Conservation (phyloP, 78 protist species). For the Guillardia theta region DNA sequence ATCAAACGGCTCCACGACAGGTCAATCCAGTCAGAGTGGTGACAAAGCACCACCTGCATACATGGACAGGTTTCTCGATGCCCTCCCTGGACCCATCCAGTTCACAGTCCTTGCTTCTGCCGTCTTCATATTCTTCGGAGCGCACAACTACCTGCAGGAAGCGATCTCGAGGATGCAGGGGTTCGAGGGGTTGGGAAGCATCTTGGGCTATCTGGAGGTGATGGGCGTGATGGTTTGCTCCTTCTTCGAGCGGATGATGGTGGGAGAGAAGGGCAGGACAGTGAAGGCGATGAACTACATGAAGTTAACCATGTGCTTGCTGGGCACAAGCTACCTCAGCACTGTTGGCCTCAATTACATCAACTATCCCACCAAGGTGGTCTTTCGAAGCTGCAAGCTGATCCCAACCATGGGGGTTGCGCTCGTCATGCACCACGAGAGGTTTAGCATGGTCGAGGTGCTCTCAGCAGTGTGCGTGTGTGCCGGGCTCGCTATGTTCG, state of each 20-base stretch:
- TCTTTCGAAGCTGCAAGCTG: background rate
- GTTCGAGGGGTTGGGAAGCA: background rate
- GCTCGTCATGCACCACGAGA: background rate
- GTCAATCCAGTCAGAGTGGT: too few relatives aligned
- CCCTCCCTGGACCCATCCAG: background rate
- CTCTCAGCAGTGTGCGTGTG: background rate
- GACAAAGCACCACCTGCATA: too few relatives aligned
- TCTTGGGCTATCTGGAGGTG: background rate
- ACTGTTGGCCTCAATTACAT: background rate
- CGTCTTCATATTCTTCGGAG: background rate
- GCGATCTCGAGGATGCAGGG: background rate
- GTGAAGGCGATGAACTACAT: background rate
- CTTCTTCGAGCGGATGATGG: background rate
- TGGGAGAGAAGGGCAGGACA: background rate
- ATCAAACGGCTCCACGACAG: too few relatives aligned
- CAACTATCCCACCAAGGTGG: background rate
- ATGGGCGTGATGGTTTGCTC: background rate
- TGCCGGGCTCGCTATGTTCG: background rate
- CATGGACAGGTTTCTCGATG: background rate
- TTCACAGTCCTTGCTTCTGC: background rate
- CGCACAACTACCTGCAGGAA: background rate
- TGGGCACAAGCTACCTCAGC: background rate
- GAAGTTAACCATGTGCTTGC: background rate
- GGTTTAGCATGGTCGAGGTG: background rate
- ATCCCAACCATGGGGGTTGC: constrained; percentile 21